Conservation (phyloP, 805 yeast genomes). For the Lipomyces yamanashiensis region DNA sequence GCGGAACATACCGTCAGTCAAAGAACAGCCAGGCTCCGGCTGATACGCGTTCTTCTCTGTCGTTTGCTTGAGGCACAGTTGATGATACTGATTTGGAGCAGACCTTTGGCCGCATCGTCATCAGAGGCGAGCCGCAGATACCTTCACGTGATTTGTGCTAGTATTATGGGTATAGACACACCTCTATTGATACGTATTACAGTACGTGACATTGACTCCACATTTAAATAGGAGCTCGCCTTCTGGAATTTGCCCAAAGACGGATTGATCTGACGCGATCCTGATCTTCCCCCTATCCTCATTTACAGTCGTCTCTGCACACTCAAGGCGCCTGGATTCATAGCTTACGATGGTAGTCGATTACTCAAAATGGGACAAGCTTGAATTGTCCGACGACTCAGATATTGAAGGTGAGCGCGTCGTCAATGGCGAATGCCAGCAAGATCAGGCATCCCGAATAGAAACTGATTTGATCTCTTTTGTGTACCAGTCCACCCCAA, state of each 20-base stretch:
- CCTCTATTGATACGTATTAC: background rate
- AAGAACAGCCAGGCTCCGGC: background rate
- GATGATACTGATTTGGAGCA: background rate
- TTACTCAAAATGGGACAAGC: conserved; percentile 96
- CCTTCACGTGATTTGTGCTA: background rate
- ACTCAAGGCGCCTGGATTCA: background rate
- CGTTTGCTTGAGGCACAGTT: too few species aligned
- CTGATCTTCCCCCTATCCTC: background rate
- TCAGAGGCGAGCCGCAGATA: background rate
- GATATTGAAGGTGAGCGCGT: conserved; percentile 65
- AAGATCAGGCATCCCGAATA: background rate
- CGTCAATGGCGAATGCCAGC: background rate
- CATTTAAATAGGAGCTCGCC: background rate
- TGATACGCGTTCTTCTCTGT: background rate
- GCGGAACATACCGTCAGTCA: conserved; percentile 71
- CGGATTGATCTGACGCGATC: background rate
- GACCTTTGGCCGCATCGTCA: conserved; percentile 7
- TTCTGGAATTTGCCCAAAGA: background rate
- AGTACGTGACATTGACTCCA: background rate
- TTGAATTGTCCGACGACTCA: conserved; percentile 94
- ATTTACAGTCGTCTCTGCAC: background rate
- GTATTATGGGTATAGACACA: background rate
- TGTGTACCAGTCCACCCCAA: conserved; percentile 78
- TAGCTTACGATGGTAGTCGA: conserved; percentile 70
- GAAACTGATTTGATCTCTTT: background rate